Evolutionary conservation across 768 basidiomycete genomes (phyloP), one percentile per base, ranked within the genome.

Genomic region (Mycena chlorophos): DNA sequence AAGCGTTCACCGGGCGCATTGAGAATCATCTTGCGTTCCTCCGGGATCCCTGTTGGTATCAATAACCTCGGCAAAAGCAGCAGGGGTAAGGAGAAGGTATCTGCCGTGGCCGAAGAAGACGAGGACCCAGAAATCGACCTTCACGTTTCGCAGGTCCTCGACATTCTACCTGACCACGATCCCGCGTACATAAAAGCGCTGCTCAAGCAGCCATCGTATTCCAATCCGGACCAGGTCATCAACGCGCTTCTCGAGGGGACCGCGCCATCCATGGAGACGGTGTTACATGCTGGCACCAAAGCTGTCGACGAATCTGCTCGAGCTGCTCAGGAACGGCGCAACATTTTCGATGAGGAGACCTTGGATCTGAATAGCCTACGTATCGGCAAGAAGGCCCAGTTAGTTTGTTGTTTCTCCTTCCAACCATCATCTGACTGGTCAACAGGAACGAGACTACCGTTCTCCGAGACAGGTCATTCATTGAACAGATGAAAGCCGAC

Each of bases 401-500:
- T 59, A 8, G 79, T 37, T 20, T 38, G 47, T 39, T 30, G 19
- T 30, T 39, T 22, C 43, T 34, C 6, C n/a, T 5, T n/a, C 28
- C 20, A 27, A 39, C 29, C 45, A 47, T 29, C 55, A 52, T 26
- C 51, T 54, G 20, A n/a, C n/a, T n/a, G n/a, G 42, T 43, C 22
- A n/a, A n/a, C n/a, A n/a, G 53, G 46, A 12, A 83, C 26, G 74
- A 72, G 14, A 61, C 65, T n/a, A 64, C 66, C 17, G 63, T 82
- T 14, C 66, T 85, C 6, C 76, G 77, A 14, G 89, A 94, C 63
- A 78, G 77, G 4, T 69, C 75, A 1, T 81, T 81, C 64, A 76
- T 83, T n/a, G 85, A 86, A 38, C 73, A 86, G 60, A 88, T 94
- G 82, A 94, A 95, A 65, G 83, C 83, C 1, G 87, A 89, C 51